Percentiles rank a stretch among this genome's conserved stretches.
Evolutionary conservation across 106 monocot genomes (phyloP).

Genomic region (Triglochin maritima): DNA sequence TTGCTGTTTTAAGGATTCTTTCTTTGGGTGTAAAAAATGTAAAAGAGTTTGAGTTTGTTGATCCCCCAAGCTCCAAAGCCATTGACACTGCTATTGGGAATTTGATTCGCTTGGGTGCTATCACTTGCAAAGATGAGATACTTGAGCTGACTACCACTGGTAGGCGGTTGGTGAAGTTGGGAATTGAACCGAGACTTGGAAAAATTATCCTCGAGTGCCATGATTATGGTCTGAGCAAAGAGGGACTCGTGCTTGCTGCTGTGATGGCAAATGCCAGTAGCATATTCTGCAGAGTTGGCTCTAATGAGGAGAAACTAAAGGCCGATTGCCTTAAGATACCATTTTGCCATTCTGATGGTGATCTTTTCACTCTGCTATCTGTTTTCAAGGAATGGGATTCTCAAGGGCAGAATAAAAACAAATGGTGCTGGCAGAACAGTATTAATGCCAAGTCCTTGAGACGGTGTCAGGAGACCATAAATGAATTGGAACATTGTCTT

Average conservation of each 20-base stretch:
- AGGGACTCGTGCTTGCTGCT: constrained; percentile 85
- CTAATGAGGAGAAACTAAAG: constrained; percentile 54
- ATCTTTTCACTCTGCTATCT: constrained; percentile 85
- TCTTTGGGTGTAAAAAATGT: constrained; percentile 47
- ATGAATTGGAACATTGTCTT: constrained; percentile 65
- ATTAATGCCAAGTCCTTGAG: constrained; percentile 97
- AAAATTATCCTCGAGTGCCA: constrained; percentile 84
- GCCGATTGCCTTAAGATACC: constrained; percentile 83
- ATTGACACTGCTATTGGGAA: constrained; percentile 67
- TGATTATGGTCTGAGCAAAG: constrained; percentile 42
- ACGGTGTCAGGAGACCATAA: constrained; percentile 67
- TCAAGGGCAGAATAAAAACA: constrained; percentile 28
- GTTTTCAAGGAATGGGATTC: constrained; percentile 91
- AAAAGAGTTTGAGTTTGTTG: constrained; percentile 86
- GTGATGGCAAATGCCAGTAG: constrained; percentile 89
- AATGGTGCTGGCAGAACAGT: constrained; percentile 95
- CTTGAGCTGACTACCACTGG: constrained; percentile 58
- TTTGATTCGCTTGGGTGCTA: constrained; percentile 57
- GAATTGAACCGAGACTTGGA: constrained; percentile 83
- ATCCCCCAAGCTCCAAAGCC: constrained; percentile 57
- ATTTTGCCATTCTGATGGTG: constrained; percentile 84
- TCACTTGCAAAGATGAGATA: constrained; percentile 17
- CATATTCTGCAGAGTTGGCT: constrained; percentile 91
- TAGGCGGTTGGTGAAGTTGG: constrained; percentile 52
- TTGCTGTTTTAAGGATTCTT: constrained; percentile 78